phyloP scores from a whole-genome alignment of 306 rosid species.

The Prunus mongolica region DNA sequence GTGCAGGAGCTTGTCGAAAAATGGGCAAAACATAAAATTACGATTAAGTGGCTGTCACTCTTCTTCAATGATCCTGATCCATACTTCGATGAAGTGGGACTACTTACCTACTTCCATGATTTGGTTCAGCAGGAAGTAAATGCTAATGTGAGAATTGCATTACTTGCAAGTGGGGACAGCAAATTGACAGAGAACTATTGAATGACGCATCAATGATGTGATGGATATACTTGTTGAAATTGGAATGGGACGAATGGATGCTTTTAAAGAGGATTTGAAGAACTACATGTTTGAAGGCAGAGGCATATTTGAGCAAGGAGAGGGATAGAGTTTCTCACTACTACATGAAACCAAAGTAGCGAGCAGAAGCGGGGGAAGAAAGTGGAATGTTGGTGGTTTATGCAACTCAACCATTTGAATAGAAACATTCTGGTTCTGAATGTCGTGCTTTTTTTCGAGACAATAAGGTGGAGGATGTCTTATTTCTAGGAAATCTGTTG shows the following conservation, averaged over 20 bases:
- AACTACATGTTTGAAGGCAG: constrained; percentile 48
- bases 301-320: constrained; percentile 30
- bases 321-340: constrained; percentile 30
- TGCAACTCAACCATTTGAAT: background rate
- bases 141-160: constrained; percentile 36
- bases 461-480: background rate
- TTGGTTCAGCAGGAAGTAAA: constrained; percentile 28
- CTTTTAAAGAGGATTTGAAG: constrained; percentile 53
- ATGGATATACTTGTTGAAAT: constrained; percentile 55
- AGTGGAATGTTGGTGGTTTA: constrained; percentile 35
- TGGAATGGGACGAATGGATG: constrained; percentile 49
- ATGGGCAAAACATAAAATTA: no score
- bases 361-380: constrained; percentile 32
- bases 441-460: no score
- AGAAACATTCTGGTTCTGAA: background rate
- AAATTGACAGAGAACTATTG: constrained; percentile 49
- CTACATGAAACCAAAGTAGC: constrained; percentile 14
- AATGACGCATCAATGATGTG: constrained; percentile 27
- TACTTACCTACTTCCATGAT: constrained; percentile 15
- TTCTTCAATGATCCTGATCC: background rate
- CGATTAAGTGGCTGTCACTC: no score
- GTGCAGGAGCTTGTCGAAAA: no score
- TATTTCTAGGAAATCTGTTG: no score
- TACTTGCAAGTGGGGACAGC: constrained; percentile 59
- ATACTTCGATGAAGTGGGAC: constrained; percentile 18